These are phyloP conservation scores for Yamadazyma spencermartinsiae DNA, from an alignment of 1,139 yeast genomes.

Conservation along the genomic window DNA sequence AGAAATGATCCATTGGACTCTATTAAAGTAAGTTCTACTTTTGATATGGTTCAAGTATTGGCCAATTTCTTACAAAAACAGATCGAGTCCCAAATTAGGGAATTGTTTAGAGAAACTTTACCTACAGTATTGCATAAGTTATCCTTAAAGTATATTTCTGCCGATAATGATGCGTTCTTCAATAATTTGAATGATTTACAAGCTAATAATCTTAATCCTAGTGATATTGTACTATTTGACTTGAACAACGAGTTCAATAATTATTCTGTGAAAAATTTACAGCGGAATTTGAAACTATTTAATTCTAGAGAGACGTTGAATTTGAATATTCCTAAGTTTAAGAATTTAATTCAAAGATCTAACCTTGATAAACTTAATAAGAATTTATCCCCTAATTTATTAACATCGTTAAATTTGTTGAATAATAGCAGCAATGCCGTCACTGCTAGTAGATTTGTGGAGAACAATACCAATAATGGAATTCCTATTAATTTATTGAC, in stretches of 20 bases:
- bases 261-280: slow-evolving; percentile 64
- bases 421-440: slow-evolving; percentile 6
- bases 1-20: slow-evolving; percentile 86
- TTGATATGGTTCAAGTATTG: slow-evolving; percentile 81
- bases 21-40: slow-evolving; percentile 79
- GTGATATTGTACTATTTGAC: slow-evolving; percentile 20
- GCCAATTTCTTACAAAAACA: slow-evolving; percentile 79
- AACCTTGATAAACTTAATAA: slow-evolving; percentile 43
- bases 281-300: slow-evolving; percentile 67
- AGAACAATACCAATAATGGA: slow-evolving; percentile 26
- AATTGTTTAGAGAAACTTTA: slow-evolving; percentile 77
- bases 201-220: neutral
- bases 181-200: slow-evolving; percentile 19
- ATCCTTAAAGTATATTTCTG: slow-evolving; percentile 65
- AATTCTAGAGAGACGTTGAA: slow-evolving; percentile 80
- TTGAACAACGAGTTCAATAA: slow-evolving; percentile 27
- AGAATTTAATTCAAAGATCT: slow-evolving; percentile 57
- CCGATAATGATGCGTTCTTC: slow-evolving; percentile 9
- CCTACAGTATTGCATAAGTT: slow-evolving; percentile 80
- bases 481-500: slow-evolving; percentile 40
- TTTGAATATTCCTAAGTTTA: slow-evolving; percentile 59
- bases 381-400: slow-evolving; percentile 38
- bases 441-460: slow-evolving; percentile 4
- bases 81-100: slow-evolving; percentile 78
- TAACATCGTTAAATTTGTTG: slow-evolving; percentile 34